These are phyloP conservation scores for Amylostereum areolatum DNA, from an alignment of 1,284 basidiomycete species.

Conservation along the genomic window DNA sequence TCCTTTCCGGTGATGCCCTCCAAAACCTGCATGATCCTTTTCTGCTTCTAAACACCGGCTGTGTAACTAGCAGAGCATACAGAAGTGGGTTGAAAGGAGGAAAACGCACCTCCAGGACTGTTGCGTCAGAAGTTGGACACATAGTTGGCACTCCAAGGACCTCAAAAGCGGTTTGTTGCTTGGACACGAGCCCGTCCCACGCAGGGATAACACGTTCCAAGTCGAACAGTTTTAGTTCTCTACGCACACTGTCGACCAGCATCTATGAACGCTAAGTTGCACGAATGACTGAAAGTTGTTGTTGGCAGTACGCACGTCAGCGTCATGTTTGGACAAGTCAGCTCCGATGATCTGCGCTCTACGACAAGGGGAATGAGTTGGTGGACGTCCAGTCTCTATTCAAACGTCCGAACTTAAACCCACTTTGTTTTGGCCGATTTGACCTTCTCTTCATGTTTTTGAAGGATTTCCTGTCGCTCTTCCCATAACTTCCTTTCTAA, in stretches of 20 bases:
- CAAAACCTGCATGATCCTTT: conserved; percentile 44
- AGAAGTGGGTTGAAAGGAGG: not conserved
- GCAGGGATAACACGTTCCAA: conserved; percentile 55
- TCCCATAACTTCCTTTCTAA: conserved; percentile 61
- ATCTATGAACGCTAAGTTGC: conserved; percentile 31
- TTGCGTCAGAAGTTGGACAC: conserved; percentile 44
- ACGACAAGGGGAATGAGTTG: not conserved
- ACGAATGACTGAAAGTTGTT: conserved; percentile 7
- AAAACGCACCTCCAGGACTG: conserved; percentile 50
- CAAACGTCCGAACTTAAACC: not conserved
- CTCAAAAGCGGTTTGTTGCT: conserved; percentile 61
- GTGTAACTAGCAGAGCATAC: not conserved
- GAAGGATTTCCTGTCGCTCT: conserved; percentile 52
- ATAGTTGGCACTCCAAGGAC: conserved; percentile 61
- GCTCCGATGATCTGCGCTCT: conserved; percentile 62
- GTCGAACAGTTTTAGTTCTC: conserved; percentile 62
- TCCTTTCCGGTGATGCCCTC: conserved; percentile 20
- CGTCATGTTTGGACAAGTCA: conserved; percentile 61
- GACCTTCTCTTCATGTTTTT: conserved; percentile 63
- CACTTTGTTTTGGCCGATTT: conserved; percentile 61
- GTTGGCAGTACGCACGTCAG: conserved; percentile 41
- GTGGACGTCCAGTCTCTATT: no score
- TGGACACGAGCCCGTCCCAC: conserved; percentile 66
- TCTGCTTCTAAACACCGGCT: conserved; percentile 33
- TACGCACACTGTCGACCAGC: conserved; percentile 54